Base-by-base conservation (phyloP, 805 yeast species). In the Yarrowia bubula region DNA sequence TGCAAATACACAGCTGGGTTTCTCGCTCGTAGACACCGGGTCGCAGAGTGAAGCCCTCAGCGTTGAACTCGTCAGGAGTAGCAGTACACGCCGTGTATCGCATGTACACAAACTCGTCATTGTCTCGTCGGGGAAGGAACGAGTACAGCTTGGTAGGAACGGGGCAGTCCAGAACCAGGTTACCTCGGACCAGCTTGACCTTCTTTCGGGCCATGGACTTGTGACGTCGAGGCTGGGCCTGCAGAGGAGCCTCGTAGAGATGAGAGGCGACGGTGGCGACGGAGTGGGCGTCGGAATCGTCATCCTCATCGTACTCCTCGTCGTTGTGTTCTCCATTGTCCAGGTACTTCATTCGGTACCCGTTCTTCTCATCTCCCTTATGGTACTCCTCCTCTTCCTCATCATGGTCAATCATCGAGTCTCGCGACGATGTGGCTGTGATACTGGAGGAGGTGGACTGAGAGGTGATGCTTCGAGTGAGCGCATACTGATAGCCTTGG, bases 61-160 rank as follows among this genome's bases (percentile, higher is more conserved):
- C 80, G 15, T 84, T 84, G 73, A 90, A 95, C 39, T 89, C 88
- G 75, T 92, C 95, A 1, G 99, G 97, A 65, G 89, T 92, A 1
- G 96, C 82, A 1, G 99, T 95, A 73, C 96, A 92, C 0, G 99
- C 99, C 0, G 98, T 90, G 75, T 95, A 95, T 69, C 97, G 86
- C 98, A 95, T 92, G 76, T 90, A 90, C 14, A 95, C 87, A 74
- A 91, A 95, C 75, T 95, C 99, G 65, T 95, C 97, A 68, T 88
- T 87, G 69, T 90, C 96, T 55, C 95, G 85, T 70, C 91, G 81
- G 4, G 98, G 96, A 65, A 96, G 78, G 69, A 92, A 92, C 67
- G 89, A 86, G 70, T 87, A 85, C 66, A 95, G 80, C 67, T 92
- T 95, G 28, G 92, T 86, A 13, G 99, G 98, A 57, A 95, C 88